These are phyloP conservation scores for Boletus chippewaensis DNA, from an alignment of 1,284 basidiomycete genomes.

Conservation along the genomic window DNA sequence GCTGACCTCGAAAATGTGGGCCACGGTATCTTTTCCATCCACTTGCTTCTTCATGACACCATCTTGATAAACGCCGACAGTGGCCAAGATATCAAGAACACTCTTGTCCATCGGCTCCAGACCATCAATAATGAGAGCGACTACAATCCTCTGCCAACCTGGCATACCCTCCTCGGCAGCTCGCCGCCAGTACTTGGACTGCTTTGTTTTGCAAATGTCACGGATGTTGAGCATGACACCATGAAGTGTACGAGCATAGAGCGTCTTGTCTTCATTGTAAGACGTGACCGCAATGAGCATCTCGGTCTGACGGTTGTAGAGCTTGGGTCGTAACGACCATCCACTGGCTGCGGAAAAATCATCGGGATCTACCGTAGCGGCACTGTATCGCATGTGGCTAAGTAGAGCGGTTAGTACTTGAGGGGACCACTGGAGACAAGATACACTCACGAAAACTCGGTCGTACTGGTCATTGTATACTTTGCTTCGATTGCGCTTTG, in stretches of 20 bases:
- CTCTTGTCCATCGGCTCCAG: conserved; percentile 95
- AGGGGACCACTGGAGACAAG: background rate
- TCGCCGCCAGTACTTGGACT: conserved; percentile 88
- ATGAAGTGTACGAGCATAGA: conserved; percentile 89
- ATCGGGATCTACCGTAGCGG: conserved; percentile 92
- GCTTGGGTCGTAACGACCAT: conserved; percentile 75
- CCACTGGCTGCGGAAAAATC: conserved; percentile 83
- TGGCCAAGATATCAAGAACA: conserved; percentile 82
- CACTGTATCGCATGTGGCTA: conserved; percentile 88
- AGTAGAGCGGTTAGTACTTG: conserved; percentile 8
- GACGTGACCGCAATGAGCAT: conserved; percentile 88
- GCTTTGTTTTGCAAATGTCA: conserved; percentile 95
- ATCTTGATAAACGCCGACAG: conserved; percentile 87
- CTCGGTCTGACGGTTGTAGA: conserved; percentile 89
- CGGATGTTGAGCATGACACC: conserved; percentile 98
- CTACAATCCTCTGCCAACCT: conserved; percentile 90
- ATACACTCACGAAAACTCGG: conserved; percentile 74
- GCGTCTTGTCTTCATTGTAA: conserved; percentile 89
- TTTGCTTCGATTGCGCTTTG: conserved; percentile 80
- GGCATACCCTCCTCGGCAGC: conserved; percentile 82
- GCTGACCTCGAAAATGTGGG: conserved; percentile 81
- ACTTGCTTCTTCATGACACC: conserved; percentile 95
- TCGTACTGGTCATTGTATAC: conserved; percentile 65
- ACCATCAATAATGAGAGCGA: conserved; percentile 91
- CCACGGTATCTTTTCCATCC: conserved; percentile 90